Base-by-base conservation (phyloP, 768 basidiomycete species). In the Lactifluus rugatus region DNA sequence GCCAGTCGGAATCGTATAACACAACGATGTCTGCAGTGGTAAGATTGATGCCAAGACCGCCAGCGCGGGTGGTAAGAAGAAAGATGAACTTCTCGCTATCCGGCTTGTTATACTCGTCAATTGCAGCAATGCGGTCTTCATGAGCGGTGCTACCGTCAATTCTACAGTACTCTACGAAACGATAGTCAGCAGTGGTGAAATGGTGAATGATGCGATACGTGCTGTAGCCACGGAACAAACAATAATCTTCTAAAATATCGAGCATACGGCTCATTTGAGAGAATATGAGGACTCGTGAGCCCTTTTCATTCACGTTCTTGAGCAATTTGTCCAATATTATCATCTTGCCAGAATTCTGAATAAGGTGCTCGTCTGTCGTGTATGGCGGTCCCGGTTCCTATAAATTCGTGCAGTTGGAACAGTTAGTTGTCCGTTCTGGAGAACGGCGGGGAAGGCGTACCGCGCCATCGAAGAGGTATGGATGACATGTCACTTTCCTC, bases 211-310 rank as follows among this genome's bases (percentile, higher is more conserved):
- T 32, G 31, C 3, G 16, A 52, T 7, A 75, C 91, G 52, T 66
- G 96, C 95, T 85, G 72, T 88, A 94, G 56, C 74, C 73, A 47
- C 94, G 76, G 76, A 97, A 99, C 60, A 95, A 75, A 71, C 93
- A 97, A 71, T 94, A 98, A 68, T 98, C 95, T 69, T 98, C 95
- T 46, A 99, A 71, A 58, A 99, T 98, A 70, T 99, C 96, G 49
- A 97, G 78, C 57, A 98, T 89, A n/a, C 96, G 86, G 72, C 91
- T 94, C 96, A 99, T 98, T 71, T 98, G 96, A 66, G 92, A 95
- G 76, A 99, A 99, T 60, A 99, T 96, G 64, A 97, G 81, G 3
- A 93, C 89, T 8, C 95, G 82, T 2, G 92, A 95, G n/a, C 93
- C 94, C 69, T 93, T 93, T 23, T 73, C 84, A 67, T 90, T 92